A percentile compares a stretch with the other conserved stretches of the same genome.
phyloP scores from a whole-genome alignment of 805 yeast genomes.

The Sungouiella blattae region DNA sequence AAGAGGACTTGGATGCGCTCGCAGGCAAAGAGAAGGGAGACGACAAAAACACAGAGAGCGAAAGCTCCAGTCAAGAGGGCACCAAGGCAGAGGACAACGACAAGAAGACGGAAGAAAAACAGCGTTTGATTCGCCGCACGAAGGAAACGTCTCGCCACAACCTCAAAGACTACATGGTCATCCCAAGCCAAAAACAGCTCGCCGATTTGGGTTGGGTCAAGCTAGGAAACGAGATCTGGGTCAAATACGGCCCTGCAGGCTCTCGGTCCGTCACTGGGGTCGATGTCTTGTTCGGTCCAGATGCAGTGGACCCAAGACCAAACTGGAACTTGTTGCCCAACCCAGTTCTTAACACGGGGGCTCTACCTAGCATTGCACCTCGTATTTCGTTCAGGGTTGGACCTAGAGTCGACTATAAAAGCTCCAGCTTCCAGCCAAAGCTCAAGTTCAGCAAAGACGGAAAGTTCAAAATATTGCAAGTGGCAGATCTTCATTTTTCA shows the following conservation, averaged over 20 bases:
- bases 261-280: constrained; percentile 49
- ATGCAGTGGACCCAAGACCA: constrained; percentile 73
- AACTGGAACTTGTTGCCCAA: constrained; percentile 51
- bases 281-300: constrained; percentile 69
- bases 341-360: constrained; percentile 20
- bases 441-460: constrained; percentile 41
- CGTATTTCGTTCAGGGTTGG: constrained; percentile 36
- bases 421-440: constrained; percentile 22
- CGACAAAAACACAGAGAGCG: neutral
- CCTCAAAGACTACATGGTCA: constrained; percentile 15
- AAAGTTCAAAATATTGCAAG: constrained; percentile 75
- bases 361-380: constrained; percentile 17
- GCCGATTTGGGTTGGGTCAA: constrained; percentile 44
- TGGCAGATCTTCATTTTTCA: constrained; percentile 90
- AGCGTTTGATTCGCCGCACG: constrained; percentile 4
- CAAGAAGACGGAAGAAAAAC: neutral
- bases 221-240: constrained; percentile 55
- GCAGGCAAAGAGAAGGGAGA: no score
- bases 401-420: constrained; percentile 25
- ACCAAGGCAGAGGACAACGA: neutral
- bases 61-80: neutral
- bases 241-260: constrained; percentile 44
- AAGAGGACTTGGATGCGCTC: neutral
- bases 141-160: constrained; percentile 20
- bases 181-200: constrained; percentile 37